Base-by-base conservation (phyloP, 73 alveolate species). In the Paramecium pentaurelia region DNA sequence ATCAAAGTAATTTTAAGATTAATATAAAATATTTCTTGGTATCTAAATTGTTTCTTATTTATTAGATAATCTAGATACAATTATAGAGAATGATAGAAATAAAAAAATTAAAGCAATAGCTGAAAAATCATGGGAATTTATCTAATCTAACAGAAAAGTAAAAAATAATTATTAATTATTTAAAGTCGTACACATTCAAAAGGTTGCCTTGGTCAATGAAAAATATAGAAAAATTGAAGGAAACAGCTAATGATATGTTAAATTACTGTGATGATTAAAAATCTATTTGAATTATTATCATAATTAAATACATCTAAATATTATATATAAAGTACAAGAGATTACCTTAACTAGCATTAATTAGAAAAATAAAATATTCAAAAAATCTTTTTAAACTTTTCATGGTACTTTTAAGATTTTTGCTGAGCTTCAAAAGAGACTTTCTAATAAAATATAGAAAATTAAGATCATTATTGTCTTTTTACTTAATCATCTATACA, bases 191-290 rank as follows among this genome's bases (percentile, higher is more conserved):
- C 30, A 32, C 84, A 0, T 64, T 64, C 49, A 64, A 28, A 28
- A 64, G 84, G 30, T 34, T 64, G 20, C 84, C 84, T 3, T 64
- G 84, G 84, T 64, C 84, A 28, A 3, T 64, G 9, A 64, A 64
- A 64, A 64, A 64, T 32, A 28, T 64, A 12, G 84, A 64, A 64
- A 64, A 64, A 64, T 34, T 64, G 28, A 64, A 64, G 16, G 84
- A 64, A 64, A 64, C 84, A 30, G 84, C 84, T 1, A 30, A 22
- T 64, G 84, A 64, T 6, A 25, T 64, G 84, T 51, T 64, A 64
- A 22, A 64, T 64, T 64, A 30, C 84, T 64, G 84, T 64, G 84
- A 64, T 64, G 84, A 64, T 12, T 64, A 64, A 64, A 32, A 64
- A 64, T 32, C 2, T 64, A 32, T 14, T 28, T 64, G 84, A 64